Evolutionary conservation across 2,329 filamentous ascomycete species (phyloP).

Genomic region (Colletotrichum salicis): DNA sequence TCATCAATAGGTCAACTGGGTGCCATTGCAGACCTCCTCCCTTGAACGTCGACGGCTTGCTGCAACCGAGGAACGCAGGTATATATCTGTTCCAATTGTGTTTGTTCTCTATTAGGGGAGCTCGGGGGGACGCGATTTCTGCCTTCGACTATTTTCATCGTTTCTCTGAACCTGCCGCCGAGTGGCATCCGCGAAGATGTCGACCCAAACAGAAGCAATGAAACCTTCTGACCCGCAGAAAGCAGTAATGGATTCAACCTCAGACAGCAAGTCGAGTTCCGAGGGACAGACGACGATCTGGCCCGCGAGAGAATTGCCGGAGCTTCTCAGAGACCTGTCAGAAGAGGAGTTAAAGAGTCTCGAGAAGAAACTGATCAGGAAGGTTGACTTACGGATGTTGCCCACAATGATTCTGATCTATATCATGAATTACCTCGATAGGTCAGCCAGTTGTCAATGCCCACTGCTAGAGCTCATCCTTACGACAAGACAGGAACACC

Average conservation of each 20-base stretch:
- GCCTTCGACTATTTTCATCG: too few relatives aligned
- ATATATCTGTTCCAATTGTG: too few relatives aligned
- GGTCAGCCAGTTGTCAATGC: slow-evolving; percentile 34
- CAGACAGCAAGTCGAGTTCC: background rate
- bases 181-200: too few relatives aligned
- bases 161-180: too few relatives aligned
- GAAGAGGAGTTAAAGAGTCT: slow-evolving; percentile 44
- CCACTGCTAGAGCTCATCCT: too few relatives aligned
- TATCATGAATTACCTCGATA: slow-evolving; percentile 74
- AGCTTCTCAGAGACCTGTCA: slow-evolving; percentile 21
- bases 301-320: background rate
- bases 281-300: background rate
- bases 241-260: background rate
- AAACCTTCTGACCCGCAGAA: background rate
- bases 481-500: slow-evolving; percentile 40
- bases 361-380: slow-evolving; percentile 68
- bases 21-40: too few relatives aligned
- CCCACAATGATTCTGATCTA: slow-evolving; percentile 78
- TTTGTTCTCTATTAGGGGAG: too few relatives aligned
- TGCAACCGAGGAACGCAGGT: too few relatives aligned
- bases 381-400: slow-evolving; percentile 71
- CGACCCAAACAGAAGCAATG: too few relatives aligned
- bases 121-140: too few relatives aligned
- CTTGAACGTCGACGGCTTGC: too few relatives aligned
- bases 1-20: too few relatives aligned